phyloP scores from a whole-genome alignment of 2,329 filamentous ascomycete species.

The Cordyceps cicadae region DNA sequence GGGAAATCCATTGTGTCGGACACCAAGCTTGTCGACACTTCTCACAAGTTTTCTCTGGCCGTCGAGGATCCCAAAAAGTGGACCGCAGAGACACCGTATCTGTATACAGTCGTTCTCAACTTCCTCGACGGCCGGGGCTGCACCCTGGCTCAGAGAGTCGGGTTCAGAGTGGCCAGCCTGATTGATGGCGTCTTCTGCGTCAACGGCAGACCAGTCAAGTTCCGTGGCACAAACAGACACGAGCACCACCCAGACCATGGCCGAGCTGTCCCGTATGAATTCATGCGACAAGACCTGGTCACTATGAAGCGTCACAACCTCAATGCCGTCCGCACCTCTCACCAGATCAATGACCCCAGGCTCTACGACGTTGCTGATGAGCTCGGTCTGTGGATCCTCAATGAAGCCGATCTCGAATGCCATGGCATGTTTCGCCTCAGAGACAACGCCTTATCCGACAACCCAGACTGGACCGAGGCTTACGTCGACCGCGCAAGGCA shows the following conservation, averaged over 20 bases:
- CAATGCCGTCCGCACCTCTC: conserved; percentile 60
- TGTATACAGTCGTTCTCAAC: conserved; percentile 44
- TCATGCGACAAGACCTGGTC: conserved; percentile 52
- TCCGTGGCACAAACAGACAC: conserved; percentile 63
- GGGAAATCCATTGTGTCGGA: conserved; percentile 22
- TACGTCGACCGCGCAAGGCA: conserved; percentile 61
- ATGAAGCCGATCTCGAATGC: conserved; percentile 47
- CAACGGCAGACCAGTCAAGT: conserved; percentile 55
- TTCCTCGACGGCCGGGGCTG: conserved; percentile 21
- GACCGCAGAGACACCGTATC: conserved; percentile 59
- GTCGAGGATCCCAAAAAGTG: conserved; percentile 51
- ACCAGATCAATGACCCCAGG: conserved; percentile 54
- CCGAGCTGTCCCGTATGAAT: conserved; percentile 51
- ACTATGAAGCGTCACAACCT: conserved; percentile 63
- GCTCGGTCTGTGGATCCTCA: conserved; percentile 56
- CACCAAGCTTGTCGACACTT: conserved; percentile 24
- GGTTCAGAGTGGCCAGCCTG: conserved; percentile 56
- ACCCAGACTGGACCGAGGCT: conserved; percentile 52
- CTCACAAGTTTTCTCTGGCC: conserved; percentile 31
- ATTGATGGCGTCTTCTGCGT: conserved; percentile 54
- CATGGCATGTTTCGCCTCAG: conserved; percentile 40
- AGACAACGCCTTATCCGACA: conserved; percentile 42
- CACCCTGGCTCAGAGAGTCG: conserved; percentile 46
- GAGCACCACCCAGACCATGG: conserved; percentile 59
- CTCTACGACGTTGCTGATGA: conserved; percentile 56